Evolutionary conservation across 768 basidiomycete species (phyloP), one percentile per base, ranked within the genome.

Genomic region (Mrakia blollopis): DNA sequence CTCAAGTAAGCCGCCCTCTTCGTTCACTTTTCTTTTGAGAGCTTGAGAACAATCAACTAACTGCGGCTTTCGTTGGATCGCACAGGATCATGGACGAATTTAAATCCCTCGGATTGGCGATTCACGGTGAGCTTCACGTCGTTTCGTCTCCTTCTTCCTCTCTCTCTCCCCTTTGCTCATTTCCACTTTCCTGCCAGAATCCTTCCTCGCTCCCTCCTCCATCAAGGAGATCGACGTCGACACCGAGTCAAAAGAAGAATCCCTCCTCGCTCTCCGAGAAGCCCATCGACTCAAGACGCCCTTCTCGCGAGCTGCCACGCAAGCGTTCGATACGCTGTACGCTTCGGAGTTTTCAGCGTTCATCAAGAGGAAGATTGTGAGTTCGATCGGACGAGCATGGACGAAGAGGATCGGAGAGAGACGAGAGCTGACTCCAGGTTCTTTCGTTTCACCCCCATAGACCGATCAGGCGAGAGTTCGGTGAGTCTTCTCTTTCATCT

Each of bases 401-500:
- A 10, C 41, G n/a, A 30, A 0, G 10, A 6, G 41, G 18, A 41
- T 1, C 25, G 10, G 28, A 28, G 37, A 25, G 32, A 6, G 23
- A 47, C 7, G 35, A 25, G 67, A 25, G 25, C 68, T 69, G 37
- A 47, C 68, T 23, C 28, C 2, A 10, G 18, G 10, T 54, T 44
- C 2, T n/a, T 54, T 25, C 18, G 35, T 39, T 28, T n/a, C 16
- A 21, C 23, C 23, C 8, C 5, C 6, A 35, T 28, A 72, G 70
- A 72, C 71, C 23, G 50, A 50, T 25, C 71, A 72, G 16, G 71
- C 71, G 28, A 52, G 50, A 32, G 71, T 72, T 37, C 71, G 71
- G 47, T 50, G 18, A 16, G 47, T 50, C 47, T 50, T 50, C 47
- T 50, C 47, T 50, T 50, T 47, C n/a, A n/a, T n/a, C n/a, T n/a